phyloP scores from a whole-genome alignment of 441 rosid genomes.

The Brassica balearica region DNA sequence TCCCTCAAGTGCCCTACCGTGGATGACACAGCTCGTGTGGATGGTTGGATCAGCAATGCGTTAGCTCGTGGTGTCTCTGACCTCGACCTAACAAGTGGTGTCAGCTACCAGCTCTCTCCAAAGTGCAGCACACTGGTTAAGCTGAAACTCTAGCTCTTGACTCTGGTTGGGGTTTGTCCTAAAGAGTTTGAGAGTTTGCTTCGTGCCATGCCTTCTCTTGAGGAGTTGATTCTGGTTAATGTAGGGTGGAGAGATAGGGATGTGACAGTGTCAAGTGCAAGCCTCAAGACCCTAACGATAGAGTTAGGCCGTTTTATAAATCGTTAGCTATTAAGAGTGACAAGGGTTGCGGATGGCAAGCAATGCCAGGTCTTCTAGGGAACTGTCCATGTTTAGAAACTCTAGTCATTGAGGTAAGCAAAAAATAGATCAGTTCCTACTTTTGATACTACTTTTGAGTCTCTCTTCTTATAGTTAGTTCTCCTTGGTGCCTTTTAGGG shows the following conservation, averaged over 20 bases:
- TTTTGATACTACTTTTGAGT: neutral
- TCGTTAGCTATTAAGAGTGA: neutral
- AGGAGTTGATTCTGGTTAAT: neutral
- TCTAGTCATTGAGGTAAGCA: slow-evolving; percentile 12
- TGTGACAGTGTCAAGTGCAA: neutral
- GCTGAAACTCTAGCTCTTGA: neutral
- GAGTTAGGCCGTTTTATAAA: neutral
- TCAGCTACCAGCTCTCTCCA: no score
- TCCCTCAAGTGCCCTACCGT: neutral
- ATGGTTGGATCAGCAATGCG: neutral
- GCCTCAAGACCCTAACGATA: neutral
- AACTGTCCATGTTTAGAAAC: slow-evolving; percentile 22
- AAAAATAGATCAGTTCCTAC: neutral
- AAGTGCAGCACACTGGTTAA: no score
- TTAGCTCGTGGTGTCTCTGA: neutral
- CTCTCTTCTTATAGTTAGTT: neutral
- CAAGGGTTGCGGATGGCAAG: slow-evolving; percentile 13
- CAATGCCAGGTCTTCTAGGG: neutral
- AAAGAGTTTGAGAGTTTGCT: neutral
- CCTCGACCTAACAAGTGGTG: neutral
- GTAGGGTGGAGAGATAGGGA: neutral
- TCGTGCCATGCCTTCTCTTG: neutral
- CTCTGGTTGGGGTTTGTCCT: neutral
- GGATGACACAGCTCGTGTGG: neutral
- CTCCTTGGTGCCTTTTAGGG: slow-evolving; percentile 9